Evolutionary conservation across 1,284 basidiomycete species (phyloP), one percentile per base, ranked within the genome.

Genomic region (Ustilago shanxiensis): DNA sequence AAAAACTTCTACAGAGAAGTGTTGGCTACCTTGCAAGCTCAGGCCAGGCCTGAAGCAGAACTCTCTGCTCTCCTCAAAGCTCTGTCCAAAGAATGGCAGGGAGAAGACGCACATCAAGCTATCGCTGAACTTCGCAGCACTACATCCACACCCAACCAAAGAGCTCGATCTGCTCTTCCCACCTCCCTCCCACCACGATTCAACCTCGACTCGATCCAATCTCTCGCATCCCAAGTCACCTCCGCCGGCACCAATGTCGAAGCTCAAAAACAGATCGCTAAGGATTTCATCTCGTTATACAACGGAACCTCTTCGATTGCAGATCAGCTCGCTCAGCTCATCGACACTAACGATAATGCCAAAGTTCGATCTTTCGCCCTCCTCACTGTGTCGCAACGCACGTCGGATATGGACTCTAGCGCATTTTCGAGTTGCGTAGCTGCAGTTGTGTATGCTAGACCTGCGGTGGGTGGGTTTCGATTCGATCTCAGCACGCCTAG

Each of bases 371-470:
- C 26, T 7, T 60, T 66, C 13, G 58, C 28, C 5, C 49, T 67
- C n/a, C 26, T 35, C 3, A 26, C 59, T 14, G 52, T 64, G 2
- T 33, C 49, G 2, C 33, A 60, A 14, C 14, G 47, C 10, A 29
- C 18, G 18, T 6, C 54, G 16, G 41, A 9, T 16, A 14, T 28
- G 2, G 1, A 28, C n/a, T 5, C 51, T 10, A 16, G 16, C 16
- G 16, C 35, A 10, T 4, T 53, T 2, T 56, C 47, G 3, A 29
- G 29, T 2, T 33, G 67, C 0, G 10, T 28, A 1, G 68, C 54
- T 3, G 41, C 68, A 16, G 47, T 59, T 3, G 20, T 76, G n/a
- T 76, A 71, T 33, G 73, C 73, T 2, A 60, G 68, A 39, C 73
- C 73, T 3, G 61, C 73, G 0, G 73, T 71, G 9, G 68, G 65